These are phyloP conservation scores for Lachnellula occidentalis DNA, from an alignment of 2,329 filamentous ascomycete genomes.

Conservation along the genomic window DNA sequence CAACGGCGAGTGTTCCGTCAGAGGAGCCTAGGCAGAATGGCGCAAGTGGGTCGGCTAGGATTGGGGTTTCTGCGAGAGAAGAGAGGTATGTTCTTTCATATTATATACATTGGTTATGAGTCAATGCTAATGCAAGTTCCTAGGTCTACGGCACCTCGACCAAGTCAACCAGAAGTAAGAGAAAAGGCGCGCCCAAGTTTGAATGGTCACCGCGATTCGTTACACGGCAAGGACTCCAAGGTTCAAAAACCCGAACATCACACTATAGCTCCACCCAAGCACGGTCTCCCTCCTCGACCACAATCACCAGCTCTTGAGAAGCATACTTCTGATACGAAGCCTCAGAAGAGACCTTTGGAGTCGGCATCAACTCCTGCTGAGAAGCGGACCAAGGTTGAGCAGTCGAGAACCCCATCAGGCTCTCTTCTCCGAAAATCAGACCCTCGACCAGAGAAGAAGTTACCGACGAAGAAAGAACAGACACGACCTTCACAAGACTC, in stretches of 20 bases:
- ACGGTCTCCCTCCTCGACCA: slow-evolving; percentile 26
- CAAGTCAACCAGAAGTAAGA: slow-evolving; percentile 10
- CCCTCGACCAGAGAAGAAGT: slow-evolving; percentile 9
- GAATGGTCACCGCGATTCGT: slow-evolving; percentile 16
- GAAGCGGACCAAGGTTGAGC: slow-evolving; percentile 27
- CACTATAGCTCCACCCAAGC: slow-evolving; percentile 14
- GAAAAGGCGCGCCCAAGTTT: slow-evolving; percentile 7
- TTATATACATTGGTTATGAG: background rate
- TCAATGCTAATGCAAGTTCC: slow-evolving; percentile 7
- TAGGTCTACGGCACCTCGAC: slow-evolving; percentile 11
- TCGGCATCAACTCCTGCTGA: slow-evolving; percentile 20
- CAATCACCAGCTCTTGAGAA: slow-evolving; percentile 18
- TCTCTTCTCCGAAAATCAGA: slow-evolving; percentile 16
- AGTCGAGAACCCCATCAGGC: slow-evolving; percentile 8
- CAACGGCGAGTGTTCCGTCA: slow-evolving; percentile 20
- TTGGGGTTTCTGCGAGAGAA: slow-evolving; percentile 5
- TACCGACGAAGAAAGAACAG: slow-evolving; percentile 15
- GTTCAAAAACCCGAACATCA: slow-evolving; percentile 2
- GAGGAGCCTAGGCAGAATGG: slow-evolving; percentile 24
- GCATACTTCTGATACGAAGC: slow-evolving; percentile 12
- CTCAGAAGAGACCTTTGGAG: slow-evolving; percentile 27
- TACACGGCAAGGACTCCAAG: slow-evolving; percentile 9
- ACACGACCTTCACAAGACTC: slow-evolving; percentile 9
- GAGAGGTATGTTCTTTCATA: slow-evolving; percentile 5
- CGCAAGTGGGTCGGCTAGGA: background rate